These are phyloP conservation scores for Piromyces sp. DNA, from an alignment of 192 early-diverging fungal genomes.

Conservation along the genomic window DNA sequence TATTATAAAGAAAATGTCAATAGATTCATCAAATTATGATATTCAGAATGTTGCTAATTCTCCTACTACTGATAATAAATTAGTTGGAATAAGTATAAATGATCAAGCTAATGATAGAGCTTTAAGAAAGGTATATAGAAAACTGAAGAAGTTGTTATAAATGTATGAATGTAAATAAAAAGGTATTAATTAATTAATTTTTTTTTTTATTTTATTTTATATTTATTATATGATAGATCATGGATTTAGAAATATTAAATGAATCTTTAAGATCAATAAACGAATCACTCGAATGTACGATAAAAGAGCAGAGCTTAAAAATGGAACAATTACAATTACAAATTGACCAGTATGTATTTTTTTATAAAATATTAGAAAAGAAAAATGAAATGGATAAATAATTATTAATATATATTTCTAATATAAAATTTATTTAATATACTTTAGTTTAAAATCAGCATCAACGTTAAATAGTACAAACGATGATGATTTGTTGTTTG, in stretches of 20 bases:
- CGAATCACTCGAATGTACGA: not conserved
- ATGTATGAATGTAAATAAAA: no score
- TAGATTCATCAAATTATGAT: not conserved
- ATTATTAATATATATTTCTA: not conserved
- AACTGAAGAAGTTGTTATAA: no score
- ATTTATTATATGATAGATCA: not conserved
- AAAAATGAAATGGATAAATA: no score
- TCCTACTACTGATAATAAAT: not conserved
- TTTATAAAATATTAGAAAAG: no score
- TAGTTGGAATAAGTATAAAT: not conserved
- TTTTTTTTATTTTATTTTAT: no score
- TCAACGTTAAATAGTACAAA: not conserved
- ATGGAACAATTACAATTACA: not conserved
- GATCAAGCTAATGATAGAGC: not conserved
- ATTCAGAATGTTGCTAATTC: not conserved
- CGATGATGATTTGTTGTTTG: not conserved
- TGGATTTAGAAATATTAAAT: not conserved
- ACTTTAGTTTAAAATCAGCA: not conserved
- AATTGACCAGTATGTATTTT: not conserved
- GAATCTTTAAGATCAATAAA: not conserved
- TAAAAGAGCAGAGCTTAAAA: not conserved
- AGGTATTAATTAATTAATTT: no score
- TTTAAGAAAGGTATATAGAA: not conserved
- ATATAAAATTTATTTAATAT: not conserved
- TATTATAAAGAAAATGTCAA: not conserved